These are phyloP conservation scores for Ophiostoma quercus DNA, from an alignment of 2,329 filamentous ascomycete species.

Conservation along the genomic window DNA sequence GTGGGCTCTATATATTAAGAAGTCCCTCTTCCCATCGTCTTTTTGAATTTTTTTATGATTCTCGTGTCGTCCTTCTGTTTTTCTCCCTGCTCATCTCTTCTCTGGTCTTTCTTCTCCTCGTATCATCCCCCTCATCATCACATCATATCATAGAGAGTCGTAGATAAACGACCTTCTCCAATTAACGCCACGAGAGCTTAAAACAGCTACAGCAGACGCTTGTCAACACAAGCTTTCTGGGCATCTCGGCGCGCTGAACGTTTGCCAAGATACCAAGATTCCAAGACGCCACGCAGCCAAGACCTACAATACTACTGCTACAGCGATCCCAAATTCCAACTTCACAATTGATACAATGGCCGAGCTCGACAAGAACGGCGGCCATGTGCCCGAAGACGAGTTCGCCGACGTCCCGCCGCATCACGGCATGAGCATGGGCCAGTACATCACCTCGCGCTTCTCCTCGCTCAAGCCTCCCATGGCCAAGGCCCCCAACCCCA, in stretches of 20 bases:
- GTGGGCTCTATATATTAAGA: not conserved
- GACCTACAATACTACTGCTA: not conserved
- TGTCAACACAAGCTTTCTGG: constrained; percentile 9
- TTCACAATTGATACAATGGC: constrained; percentile 21
- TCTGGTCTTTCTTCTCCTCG: not conserved
- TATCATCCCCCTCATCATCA: too few species aligned
- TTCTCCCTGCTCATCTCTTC: not conserved
- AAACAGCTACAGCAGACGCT: not conserved
- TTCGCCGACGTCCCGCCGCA: constrained; percentile 39
- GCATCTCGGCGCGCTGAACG: not conserved
- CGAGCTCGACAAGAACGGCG: constrained; percentile 27
- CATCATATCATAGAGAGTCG: not conserved
- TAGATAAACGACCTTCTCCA: not conserved
- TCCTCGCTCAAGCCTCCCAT: constrained; percentile 49
- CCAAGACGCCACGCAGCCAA: constrained; percentile 5
- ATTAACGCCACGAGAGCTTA: not conserved
- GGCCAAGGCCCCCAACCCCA: constrained; percentile 62
- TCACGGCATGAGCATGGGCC: constrained; percentile 45
- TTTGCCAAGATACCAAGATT: constrained; percentile 14
- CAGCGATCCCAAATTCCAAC: not conserved
- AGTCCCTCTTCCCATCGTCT: not conserved
- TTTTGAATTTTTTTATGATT: not conserved
- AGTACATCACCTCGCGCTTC: constrained; percentile 50
- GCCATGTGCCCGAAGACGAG: constrained; percentile 12
- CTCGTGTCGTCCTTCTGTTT: not conserved